Evolutionary conservation across 139 green algal species (phyloP).

Genomic region (Volvox reticuliferus): DNA sequence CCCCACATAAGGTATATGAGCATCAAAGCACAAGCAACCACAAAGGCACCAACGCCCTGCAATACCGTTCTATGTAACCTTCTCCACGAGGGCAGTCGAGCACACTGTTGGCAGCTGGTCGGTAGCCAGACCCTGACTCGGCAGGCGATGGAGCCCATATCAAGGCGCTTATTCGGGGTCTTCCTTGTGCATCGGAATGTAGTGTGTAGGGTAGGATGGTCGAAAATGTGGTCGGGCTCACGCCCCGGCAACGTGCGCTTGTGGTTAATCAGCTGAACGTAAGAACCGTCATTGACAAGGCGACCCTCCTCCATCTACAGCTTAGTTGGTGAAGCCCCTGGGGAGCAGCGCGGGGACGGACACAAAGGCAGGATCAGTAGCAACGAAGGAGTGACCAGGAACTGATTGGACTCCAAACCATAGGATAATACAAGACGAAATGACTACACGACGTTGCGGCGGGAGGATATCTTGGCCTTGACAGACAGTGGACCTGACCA

Average conservation of each 20-base stretch:
- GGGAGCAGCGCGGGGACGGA: background rate
- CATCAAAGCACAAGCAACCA: no score
- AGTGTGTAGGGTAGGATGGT: conserved; percentile 64
- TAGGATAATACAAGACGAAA: no score
- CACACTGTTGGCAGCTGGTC: no score
- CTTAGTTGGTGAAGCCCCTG: conserved; percentile 97
- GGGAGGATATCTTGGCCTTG: no score
- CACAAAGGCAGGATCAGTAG: no score
- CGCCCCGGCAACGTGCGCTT: conserved; percentile 79
- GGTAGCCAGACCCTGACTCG: no score
- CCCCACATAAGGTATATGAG: no score
- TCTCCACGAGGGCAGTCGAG: no score
- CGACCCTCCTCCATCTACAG: conserved; percentile 95
- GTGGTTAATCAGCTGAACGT: conserved; percentile 75
- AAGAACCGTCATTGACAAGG: conserved; percentile 89
- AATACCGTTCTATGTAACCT: no score
- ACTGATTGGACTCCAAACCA: background rate
- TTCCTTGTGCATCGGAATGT: conserved; percentile 65
- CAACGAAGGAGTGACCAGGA: background rate
- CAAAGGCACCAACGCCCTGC: no score
- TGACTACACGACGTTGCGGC: no score
- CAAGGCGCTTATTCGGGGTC: conserved; percentile 27
- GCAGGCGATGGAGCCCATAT: background rate
- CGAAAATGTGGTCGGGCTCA: conserved; percentile 75
- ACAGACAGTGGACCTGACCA: no score